Conservation (phyloP, 192 early-diverging fungal species). For the Powellomyces hirtus region DNA sequence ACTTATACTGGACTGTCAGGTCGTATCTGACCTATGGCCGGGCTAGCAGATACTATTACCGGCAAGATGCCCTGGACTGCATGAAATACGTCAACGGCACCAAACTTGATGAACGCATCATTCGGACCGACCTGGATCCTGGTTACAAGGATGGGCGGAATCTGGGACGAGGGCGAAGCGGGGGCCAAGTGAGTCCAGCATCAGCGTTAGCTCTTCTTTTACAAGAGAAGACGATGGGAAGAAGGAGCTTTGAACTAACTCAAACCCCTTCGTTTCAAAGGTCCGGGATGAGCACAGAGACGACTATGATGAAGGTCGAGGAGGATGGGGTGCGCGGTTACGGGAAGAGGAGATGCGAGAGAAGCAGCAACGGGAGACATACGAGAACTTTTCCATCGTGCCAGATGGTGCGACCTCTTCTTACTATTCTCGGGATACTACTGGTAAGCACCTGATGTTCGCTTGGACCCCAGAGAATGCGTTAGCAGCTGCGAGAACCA, state of each 20-base stretch:
- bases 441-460: no score
- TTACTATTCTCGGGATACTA: slow-evolving; percentile 15
- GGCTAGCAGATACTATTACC: slow-evolving; percentile 75
- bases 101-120: slow-evolving; percentile 91
- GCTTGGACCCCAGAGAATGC: background rate
- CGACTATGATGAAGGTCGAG: slow-evolving; percentile 93
- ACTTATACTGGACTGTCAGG: slow-evolving; percentile 1
- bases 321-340: slow-evolving; percentile 88
- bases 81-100: slow-evolving; percentile 93
- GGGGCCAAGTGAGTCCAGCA: slow-evolving; percentile 70
- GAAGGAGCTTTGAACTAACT: background rate
- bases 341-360: slow-evolving; percentile 46
- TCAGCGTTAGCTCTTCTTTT: background rate
- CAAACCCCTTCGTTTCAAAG: slow-evolving; percentile 15
- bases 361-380: slow-evolving; percentile 64
- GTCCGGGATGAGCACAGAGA: slow-evolving; percentile 92
- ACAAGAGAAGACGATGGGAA: background rate
- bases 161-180: slow-evolving; percentile 90
- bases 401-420: slow-evolving; percentile 17
- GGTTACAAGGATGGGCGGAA: slow-evolving; percentile 92
- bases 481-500: background rate
- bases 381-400: slow-evolving; percentile 32
- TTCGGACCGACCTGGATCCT: slow-evolving; percentile 94
- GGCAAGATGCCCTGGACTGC: slow-evolving; percentile 85
- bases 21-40: background rate